Evolutionary conservation across 73 alveolate genomes (phyloP), one percentile per base, ranked within the genome.

Genomic region (Durusdinium trenchii): DNA sequence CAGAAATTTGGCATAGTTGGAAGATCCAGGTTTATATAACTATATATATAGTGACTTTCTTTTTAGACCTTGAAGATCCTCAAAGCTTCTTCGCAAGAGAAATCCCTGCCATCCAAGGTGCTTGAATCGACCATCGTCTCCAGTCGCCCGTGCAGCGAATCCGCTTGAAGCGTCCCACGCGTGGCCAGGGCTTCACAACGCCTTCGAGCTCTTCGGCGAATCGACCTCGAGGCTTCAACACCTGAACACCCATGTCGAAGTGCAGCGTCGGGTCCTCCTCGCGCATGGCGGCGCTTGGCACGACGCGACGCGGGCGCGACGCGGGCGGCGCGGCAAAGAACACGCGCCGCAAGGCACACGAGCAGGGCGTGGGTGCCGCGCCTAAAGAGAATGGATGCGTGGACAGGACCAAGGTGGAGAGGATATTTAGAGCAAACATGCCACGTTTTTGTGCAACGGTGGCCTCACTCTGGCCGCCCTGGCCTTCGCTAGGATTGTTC

Each of bases 151-250:
- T 42, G 83, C 99, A 93, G 67, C 61, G 38, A 42, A 93, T 40
- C 69, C 93, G 60, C 50, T 93, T 93, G 93, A 51, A 93, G 99
- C 99, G 99, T 47, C 99, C 99, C 18, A 93, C 83, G 83, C 1
- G 26, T 32, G 99, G 99, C 99, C 99, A 93, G 18, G 99, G 99
- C 69, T 48, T 38, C 52, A 76, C 99, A 9, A 75, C 47, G 69
- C 93, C 82, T 52, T 93, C 61, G 82, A 93, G 48, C 46, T 50
- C 83, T 36, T 93, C 99, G 26, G 93, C 93, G 32, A 93, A 43
- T 28, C 46, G 51, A 16, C 99, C 99, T 16, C 79, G 67, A 26
- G 93, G 99, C 43, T 40, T 45, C 83, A 93, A 64, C 51, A 93
- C 61, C 50, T 93, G 99, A 32, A 93, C 99, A 40, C 99, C 93